Conservation (phyloP, 164 flowering plant species). For the Pachysandra terminalis region DNA sequence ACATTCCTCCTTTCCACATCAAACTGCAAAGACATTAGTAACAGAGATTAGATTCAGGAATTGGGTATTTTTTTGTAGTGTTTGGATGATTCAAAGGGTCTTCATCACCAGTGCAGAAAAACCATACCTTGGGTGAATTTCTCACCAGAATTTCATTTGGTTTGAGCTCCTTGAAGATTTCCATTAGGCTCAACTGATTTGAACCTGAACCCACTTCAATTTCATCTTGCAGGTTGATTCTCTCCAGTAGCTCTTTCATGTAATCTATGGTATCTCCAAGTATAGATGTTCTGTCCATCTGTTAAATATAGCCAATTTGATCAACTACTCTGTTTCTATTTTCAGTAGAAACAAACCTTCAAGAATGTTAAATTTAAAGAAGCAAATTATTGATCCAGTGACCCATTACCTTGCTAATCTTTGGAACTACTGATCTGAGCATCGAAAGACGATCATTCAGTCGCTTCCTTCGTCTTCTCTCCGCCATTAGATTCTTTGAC, state of each 20-base stretch:
- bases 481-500: slow-evolving; percentile 95
- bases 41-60: not conserved
- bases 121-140: slow-evolving; percentile 73
- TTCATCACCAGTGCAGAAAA: not conserved
- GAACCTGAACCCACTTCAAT: slow-evolving; percentile 35
- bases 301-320: not conserved
- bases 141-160: slow-evolving; percentile 54
- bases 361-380: not conserved
- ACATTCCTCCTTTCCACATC: slow-evolving; percentile 62
- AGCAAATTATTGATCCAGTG: not conserved
- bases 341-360: not conserved
- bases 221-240: slow-evolving; percentile 65
- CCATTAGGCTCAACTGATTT: slow-evolving; percentile 31
- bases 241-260: slow-evolving; percentile 80
- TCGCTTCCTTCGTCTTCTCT: slow-evolving; percentile 82
- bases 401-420: slow-evolving; percentile 77
- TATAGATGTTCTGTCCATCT: slow-evolving; percentile 97
- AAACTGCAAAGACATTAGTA: slow-evolving; percentile 50
- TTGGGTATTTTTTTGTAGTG: not conserved
- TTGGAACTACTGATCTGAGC: slow-evolving; percentile 94
- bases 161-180: slow-evolving; percentile 50
- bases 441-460: slow-evolving; percentile 90
- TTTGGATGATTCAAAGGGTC: not conserved
- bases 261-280: slow-evolving; percentile 92
- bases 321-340: not conserved